Evolutionary conservation across 2,329 filamentous ascomycete species (phyloP).

Genomic region (Microcera coccophila): DNA sequence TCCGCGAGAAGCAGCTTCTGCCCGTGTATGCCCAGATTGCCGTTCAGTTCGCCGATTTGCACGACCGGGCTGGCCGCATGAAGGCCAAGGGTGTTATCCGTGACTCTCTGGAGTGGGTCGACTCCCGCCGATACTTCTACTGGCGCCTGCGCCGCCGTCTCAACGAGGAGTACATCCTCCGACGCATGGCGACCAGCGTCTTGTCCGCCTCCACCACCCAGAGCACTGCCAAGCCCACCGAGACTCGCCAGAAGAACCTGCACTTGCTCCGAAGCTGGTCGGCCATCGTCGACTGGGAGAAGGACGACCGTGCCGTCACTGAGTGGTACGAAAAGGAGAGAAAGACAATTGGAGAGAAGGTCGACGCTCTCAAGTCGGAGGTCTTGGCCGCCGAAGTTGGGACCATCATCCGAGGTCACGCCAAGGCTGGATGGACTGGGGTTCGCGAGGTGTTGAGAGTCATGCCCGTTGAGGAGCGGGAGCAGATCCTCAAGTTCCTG

Average conservation of each 20-base stretch:
- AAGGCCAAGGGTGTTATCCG: constrained; percentile 95
- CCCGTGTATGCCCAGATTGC: constrained; percentile 94
- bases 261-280: constrained; percentile 80
- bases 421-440: constrained; percentile 74
- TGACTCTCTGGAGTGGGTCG: constrained; percentile 75
- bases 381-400: constrained; percentile 49
- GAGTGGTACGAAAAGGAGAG: constrained; percentile 96
- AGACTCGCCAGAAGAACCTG: constrained; percentile 63
- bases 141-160: constrained; percentile 96
- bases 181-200: constrained; percentile 64
- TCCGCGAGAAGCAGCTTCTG: constrained; percentile 81
- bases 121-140: constrained; percentile 97
- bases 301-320: constrained; percentile 77
- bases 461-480: constrained; percentile 83
- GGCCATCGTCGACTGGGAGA: constrained; percentile 69
- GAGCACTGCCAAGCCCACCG: constrained; percentile 42
- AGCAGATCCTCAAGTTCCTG: constrained; percentile 67
- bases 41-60: constrained; percentile 94
- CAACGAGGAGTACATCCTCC: constrained; percentile 96
- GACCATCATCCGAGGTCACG: constrained; percentile 43
- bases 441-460: constrained; percentile 81
- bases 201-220: constrained; percentile 28
- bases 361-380: constrained; percentile 78
- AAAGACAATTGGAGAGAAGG: constrained; percentile 75
- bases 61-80: constrained; percentile 97